A percentile compares a stretch with the other conserved stretches of the same genome.
These are phyloP conservation scores for Diaporthe velutina DNA, from an alignment of 2,329 filamentous ascomycete genomes.

Conservation along the genomic window DNA sequence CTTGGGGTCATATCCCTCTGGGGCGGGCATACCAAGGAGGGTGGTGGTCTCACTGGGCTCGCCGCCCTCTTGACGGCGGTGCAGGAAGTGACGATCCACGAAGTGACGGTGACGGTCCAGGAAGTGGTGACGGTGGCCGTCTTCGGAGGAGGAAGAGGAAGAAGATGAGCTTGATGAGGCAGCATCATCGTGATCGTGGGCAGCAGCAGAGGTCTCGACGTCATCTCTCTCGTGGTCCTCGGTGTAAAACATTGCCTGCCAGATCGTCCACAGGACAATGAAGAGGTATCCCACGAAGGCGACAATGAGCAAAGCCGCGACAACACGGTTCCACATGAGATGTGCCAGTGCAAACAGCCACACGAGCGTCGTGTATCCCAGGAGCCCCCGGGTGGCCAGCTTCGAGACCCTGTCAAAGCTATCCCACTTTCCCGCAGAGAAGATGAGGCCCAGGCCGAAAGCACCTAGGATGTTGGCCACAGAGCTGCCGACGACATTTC, in stretches of 20 bases:
- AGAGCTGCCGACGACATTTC: slow-evolving; percentile 66
- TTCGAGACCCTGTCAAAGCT: slow-evolving; percentile 62
- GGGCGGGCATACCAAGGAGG: slow-evolving; percentile 25
- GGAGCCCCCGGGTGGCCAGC: slow-evolving; percentile 58
- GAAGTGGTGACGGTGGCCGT: neutral
- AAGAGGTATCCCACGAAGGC: slow-evolving; percentile 59
- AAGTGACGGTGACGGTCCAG: slow-evolving; percentile 24
- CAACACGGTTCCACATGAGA: slow-evolving; percentile 37
- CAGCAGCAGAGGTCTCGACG: slow-evolving; percentile 45
- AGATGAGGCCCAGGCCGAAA: slow-evolving; percentile 65
- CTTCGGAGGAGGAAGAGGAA: slow-evolving; percentile 53
- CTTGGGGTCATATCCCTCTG: slow-evolving; percentile 4
- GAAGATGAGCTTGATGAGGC: slow-evolving; percentile 53
- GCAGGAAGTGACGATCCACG: slow-evolving; percentile 12
- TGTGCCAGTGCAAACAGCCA: slow-evolving; percentile 50
- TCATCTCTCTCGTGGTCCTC: slow-evolving; percentile 53
- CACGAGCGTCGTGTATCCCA: slow-evolving; percentile 56
- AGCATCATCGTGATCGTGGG: slow-evolving; percentile 41
- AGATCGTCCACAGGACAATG: slow-evolving; percentile 59
- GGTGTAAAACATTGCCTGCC: slow-evolving; percentile 54
- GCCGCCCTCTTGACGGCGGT: neutral
- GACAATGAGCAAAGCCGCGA: slow-evolving; percentile 55
- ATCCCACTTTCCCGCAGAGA: slow-evolving; percentile 44
- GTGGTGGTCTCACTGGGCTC: slow-evolving; percentile 32
- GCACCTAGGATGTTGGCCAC: slow-evolving; percentile 69